Evolutionary conservation across 192 early-diverging fungal species (phyloP).

Genomic region (Kappamyces sp.): DNA sequence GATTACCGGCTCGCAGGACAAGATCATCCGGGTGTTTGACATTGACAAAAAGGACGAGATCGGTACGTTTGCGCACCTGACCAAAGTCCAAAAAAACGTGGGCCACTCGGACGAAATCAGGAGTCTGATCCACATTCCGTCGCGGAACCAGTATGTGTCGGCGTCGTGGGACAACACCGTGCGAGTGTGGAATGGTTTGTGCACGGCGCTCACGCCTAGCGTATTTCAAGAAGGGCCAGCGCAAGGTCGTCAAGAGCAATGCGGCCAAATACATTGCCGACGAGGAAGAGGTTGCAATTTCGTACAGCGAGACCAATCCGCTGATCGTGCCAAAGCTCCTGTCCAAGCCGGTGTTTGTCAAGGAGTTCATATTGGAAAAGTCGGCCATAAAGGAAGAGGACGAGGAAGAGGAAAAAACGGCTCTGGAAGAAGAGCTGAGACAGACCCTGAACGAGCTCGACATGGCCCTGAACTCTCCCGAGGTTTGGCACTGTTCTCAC

Average conservation of each 20-base stretch:
- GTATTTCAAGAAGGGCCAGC: slow-evolving; percentile 43
- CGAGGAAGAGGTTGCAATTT: slow-evolving; percentile 11
- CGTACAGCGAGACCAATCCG: slow-evolving; percentile 38
- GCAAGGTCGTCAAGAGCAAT: slow-evolving; percentile 9
- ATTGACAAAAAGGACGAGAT: slow-evolving; percentile 48
- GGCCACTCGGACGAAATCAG: slow-evolving; percentile 55
- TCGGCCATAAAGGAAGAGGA: slow-evolving; percentile 14
- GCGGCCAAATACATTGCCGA: slow-evolving; percentile 2
- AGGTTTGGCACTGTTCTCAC: background rate
- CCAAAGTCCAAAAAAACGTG: slow-evolving; percentile 46
- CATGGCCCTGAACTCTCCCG: slow-evolving; percentile 17
- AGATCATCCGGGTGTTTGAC: slow-evolving; percentile 52
- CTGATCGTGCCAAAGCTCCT: slow-evolving; percentile 35
- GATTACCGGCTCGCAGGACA: slow-evolving; percentile 51
- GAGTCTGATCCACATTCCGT: slow-evolving; percentile 47
- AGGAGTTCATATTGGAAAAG: slow-evolving; percentile 19
- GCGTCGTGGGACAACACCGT: slow-evolving; percentile 57
- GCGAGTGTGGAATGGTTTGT: slow-evolving; percentile 51
- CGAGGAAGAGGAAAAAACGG: slow-evolving; percentile 17
- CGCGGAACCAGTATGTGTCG: slow-evolving; percentile 51
- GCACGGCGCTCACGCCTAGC: slow-evolving; percentile 17
- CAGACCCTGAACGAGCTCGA: slow-evolving; percentile 38
- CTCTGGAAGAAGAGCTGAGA: slow-evolving; percentile 38
- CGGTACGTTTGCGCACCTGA: no score
- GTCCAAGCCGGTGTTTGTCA: slow-evolving; percentile 22